A percentile compares a stretch with the other conserved stretches of the same genome.
Evolutionary conservation across 2,329 filamentous ascomycete genomes (phyloP).

Genomic region (Cladophialophora chaetospira): DNA sequence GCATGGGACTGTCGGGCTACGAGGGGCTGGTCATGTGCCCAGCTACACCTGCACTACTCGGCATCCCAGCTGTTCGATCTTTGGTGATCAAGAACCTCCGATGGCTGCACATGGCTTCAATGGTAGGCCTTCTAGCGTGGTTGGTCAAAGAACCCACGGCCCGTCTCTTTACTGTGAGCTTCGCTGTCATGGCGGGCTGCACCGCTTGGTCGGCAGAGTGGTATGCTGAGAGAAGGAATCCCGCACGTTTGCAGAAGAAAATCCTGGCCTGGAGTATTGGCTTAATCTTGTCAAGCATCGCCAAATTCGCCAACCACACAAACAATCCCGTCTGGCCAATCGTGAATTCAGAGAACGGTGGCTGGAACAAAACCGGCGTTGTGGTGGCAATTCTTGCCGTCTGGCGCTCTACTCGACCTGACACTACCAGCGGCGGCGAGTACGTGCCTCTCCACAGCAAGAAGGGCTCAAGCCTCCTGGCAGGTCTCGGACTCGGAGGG

Average conservation of each 20-base stretch:
- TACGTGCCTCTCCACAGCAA: slow-evolving; percentile 55
- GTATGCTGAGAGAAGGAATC: slow-evolving; percentile 74
- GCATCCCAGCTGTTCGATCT: slow-evolving; percentile 67
- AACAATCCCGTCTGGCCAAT: slow-evolving; percentile 98
- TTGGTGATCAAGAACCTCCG: slow-evolving; percentile 70
- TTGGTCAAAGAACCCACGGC: slow-evolving; percentile 69
- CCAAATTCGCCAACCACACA: slow-evolving; percentile 90
- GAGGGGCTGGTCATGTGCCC: slow-evolving; percentile 86
- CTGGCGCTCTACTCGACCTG: slow-evolving; percentile 71
- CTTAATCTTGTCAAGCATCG: slow-evolving; percentile 78
- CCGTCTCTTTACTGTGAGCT: slow-evolving; percentile 78
- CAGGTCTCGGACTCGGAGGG: slow-evolving; percentile 77
- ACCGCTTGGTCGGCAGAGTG: slow-evolving; percentile 83
- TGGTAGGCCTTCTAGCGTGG: slow-evolving; percentile 78
- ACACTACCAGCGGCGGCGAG: slow-evolving; percentile 54
- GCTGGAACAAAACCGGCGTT: slow-evolving; percentile 85
- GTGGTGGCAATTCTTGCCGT: slow-evolving; percentile 73
- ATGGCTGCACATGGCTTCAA: slow-evolving; percentile 72
- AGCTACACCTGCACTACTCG: slow-evolving; percentile 76
- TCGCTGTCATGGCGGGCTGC: slow-evolving; percentile 77
- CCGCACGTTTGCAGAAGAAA: slow-evolving; percentile 75
- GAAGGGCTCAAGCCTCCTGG: slow-evolving; percentile 68
- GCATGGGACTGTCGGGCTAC: slow-evolving; percentile 98
- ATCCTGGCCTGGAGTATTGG: slow-evolving; percentile 80
- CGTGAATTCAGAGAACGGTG: slow-evolving; percentile 85